Evolutionary conservation across 768 basidiomycete genomes (phyloP), one percentile per base, ranked within the genome.

Genomic region (Lyophyllum semitale): DNA sequence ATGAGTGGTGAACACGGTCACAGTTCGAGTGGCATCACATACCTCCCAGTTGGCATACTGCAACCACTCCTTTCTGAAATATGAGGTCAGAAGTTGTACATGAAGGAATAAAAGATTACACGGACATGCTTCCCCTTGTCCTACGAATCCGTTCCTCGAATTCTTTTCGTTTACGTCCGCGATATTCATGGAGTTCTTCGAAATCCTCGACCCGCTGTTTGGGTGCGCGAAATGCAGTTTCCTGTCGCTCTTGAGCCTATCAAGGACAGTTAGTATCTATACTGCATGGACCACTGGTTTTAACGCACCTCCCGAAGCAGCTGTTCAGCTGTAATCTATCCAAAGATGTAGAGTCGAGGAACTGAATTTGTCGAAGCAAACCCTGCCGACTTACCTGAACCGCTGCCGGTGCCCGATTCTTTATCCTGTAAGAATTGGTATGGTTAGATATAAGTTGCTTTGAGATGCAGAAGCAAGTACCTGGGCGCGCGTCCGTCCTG

Each of bases 161-260:
- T 70, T 98, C 95, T 63, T 89, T 93, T 44, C 95, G 80, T 70
- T 96, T 97, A 58, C 95, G 75, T 11, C 93, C 93, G 51, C 91
- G 87, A 67, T 95, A 96, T 72, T 98, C 95, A 69, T 89, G 81
- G 37, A 89, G 81, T 65, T 89, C 81, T 84, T 99, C 97, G 63
- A 94, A 91, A 72, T 99, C 97, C 73, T 96, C 94, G 29, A 99
- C 89, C 37, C 95, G 85, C 68, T 99, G 97, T 64, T 88, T 92
- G 11, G 97, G 97, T 0, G 95, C 95, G 47, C 88, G 86, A 68
- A 94, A 91, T 12, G 89, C 83, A 27, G 91, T 83, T 69, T 98
- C 97, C 77, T 98, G 95, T 51, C 96, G 82, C 63, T 98, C 97
- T 88, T 98, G 94, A 46, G 97, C 97, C 91, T 94, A 64, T 27